Base-by-base conservation (phyloP, 2,329 filamentous ascomycete species). In the Harringtonia aguacate region DNA sequence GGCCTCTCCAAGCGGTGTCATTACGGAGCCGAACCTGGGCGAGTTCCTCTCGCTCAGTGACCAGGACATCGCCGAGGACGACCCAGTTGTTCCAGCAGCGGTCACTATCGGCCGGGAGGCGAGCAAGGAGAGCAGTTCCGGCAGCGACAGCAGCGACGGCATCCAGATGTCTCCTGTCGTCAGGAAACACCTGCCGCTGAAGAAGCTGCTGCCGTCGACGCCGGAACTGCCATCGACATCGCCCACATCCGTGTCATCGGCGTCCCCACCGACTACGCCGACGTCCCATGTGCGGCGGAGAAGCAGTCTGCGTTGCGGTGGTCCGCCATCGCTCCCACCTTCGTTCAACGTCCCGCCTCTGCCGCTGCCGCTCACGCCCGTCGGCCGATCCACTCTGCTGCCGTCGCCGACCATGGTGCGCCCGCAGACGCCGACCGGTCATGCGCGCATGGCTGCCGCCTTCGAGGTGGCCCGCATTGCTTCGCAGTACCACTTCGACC, bases 381-480 rank as follows among this genome's bases (percentile, higher is more conserved):
- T 24, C 7, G 30, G 30, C 5, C 24, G 20, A 4, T 27, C 10
- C 24, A 29, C 7, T 4, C 35, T 39, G 33, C 38, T 33, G 15
- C 31, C 48, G 27, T 43, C 38, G 20, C 30, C 40, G 27, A n/a
- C 29, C 12, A 6, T 34, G 4, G 18, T 29, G 30, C 41, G 45
- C 5, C 45, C 47, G 3, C 48, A 44, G 29, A 48, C 50, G 7
- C 64, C 68, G 0, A 59, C 64, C 2, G 67, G 69, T n/a, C 66
- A 70, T 1, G 66, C 68, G 13, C 69, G 68, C 14, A 61, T 67
- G 17, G 60, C 65, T 0, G 73, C 72, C 3, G 74, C 74, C 8
- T 68, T 74, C 38, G 67, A 74, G 55, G 71, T 72, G 8, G 72
- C 73, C 1, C 63, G 70, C 28, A 74, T 79, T 33, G 75, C 75